These are phyloP conservation scores for Anthoceros angustus DNA, from an alignment of 225 moss, liverwort and hornwort genomes.

Conservation along the genomic window DNA sequence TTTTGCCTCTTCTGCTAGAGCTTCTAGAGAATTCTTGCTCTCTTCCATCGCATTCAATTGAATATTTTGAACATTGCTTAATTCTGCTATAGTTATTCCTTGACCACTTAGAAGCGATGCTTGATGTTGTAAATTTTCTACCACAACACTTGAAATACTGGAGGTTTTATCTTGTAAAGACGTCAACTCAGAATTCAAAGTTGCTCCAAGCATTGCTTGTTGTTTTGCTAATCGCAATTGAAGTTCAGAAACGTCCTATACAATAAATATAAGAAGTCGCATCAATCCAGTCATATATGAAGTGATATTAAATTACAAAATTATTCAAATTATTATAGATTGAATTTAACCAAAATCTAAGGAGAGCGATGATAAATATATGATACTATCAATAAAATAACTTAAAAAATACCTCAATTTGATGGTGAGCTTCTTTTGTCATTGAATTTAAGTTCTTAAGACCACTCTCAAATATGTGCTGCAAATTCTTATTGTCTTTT, in stretches of 20 bases:
- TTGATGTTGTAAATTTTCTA: not conserved
- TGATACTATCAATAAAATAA: too few species aligned
- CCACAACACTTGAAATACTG: not conserved
- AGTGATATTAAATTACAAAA: not conserved
- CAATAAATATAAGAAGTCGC: too few species aligned
- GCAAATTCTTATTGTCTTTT: not conserved
- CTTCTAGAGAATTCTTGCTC: not conserved
- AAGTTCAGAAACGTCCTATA: not conserved
- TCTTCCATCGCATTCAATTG: not conserved
- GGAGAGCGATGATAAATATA: too few species aligned
- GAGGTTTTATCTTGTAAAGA: not conserved
- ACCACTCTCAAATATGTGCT: not conserved
- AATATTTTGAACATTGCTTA: not conserved
- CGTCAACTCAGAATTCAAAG: not conserved
- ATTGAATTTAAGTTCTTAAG: not conserved
- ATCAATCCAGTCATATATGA: not conserved
- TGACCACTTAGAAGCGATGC: not conserved
- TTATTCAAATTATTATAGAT: not conserved
- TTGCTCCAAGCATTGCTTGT: not conserved
- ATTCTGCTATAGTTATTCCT: not conserved
- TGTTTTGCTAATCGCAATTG: not conserved
- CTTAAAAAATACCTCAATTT: not conserved
- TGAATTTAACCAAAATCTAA: too few species aligned
- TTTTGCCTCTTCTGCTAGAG: not conserved
- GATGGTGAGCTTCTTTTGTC: not conserved